Percentiles rank a stretch among this genome's conserved stretches.
These are phyloP conservation scores for Sugiyamaella smithiae DNA, from an alignment of 805 yeast species.

Conservation along the genomic window DNA sequence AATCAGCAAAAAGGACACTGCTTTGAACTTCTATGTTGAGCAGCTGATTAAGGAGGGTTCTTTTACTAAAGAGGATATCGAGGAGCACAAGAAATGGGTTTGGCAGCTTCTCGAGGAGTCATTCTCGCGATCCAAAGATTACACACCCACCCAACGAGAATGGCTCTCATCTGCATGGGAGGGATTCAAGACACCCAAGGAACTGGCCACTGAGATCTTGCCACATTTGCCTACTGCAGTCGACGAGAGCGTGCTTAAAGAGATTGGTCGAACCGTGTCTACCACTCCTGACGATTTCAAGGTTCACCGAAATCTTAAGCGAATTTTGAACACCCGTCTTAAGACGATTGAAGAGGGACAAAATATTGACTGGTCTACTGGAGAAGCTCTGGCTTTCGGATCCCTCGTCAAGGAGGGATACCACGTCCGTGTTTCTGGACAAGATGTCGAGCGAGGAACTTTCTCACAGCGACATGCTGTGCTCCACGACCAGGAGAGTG, in stretches of 20 bases:
- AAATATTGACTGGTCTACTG: constrained; percentile 98
- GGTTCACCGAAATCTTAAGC: constrained; percentile 91
- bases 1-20: constrained; percentile 85
- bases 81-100: constrained; percentile 97
- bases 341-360: constrained; percentile 85
- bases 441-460: constrained; percentile 99
- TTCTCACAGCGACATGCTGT: constrained; percentile 99
- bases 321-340: constrained; percentile 84
- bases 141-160: constrained; percentile 87
- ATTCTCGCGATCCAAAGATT: constrained; percentile 82
- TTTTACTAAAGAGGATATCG: constrained; percentile 84
- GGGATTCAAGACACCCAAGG: constrained; percentile 96
- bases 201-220: constrained; percentile 89
- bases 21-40: constrained; percentile 78
- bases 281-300: constrained; percentile 84
- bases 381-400: constrained; percentile 98
- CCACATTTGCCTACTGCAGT: constrained; percentile 97
- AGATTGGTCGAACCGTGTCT: constrained; percentile 74
- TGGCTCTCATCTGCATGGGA: constrained; percentile 99
- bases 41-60: constrained; percentile 82
- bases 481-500: constrained; percentile 90
- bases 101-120: constrained; percentile 93
- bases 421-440: constrained; percentile 97
- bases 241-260: constrained; percentile 63
- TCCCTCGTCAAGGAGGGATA: constrained; percentile 88